Evolutionary conservation across 331 rosid species (phyloP).

Genomic region (Arachis monticola): DNA sequence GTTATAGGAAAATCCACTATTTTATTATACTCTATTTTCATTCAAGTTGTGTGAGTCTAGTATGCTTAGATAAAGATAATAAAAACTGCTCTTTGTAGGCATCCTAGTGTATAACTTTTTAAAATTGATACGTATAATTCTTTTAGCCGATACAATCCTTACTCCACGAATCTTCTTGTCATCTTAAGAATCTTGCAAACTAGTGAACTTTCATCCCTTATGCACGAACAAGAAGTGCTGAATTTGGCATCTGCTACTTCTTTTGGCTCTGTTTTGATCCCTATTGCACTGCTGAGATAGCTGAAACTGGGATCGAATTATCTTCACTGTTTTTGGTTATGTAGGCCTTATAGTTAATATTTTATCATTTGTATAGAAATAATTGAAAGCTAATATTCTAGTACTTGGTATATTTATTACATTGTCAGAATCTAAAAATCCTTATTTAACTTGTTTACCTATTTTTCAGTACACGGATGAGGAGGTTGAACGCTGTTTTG

Average conservation of each 20-base stretch:
- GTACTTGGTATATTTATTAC: neutral
- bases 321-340: too few relatives aligned
- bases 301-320: neutral
- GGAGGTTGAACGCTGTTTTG: constrained; percentile 77
- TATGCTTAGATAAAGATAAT: too few relatives aligned
- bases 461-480: constrained; percentile 83
- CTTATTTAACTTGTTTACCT: constrained; percentile 46
- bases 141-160: too few relatives aligned
- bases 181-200: constrained; percentile 7
- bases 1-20: too few relatives aligned
- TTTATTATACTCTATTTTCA: too few relatives aligned
- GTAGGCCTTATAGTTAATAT: neutral
- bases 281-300: neutral
- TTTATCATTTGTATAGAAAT: neutral
- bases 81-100: too few relatives aligned
- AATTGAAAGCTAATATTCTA: neutral
- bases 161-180: neutral
- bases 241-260: too few relatives aligned
- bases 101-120: too few relatives aligned
- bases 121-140: too few relatives aligned
- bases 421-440: constrained; percentile 19
- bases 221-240: too few relatives aligned
- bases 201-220: neutral
- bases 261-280: too few relatives aligned
- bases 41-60: too few relatives aligned